Evolutionary conservation across 1,139 yeast genomes (phyloP), one percentile per base, ranked within the genome.

Genomic region (Meyerozyma smithsonii): DNA sequence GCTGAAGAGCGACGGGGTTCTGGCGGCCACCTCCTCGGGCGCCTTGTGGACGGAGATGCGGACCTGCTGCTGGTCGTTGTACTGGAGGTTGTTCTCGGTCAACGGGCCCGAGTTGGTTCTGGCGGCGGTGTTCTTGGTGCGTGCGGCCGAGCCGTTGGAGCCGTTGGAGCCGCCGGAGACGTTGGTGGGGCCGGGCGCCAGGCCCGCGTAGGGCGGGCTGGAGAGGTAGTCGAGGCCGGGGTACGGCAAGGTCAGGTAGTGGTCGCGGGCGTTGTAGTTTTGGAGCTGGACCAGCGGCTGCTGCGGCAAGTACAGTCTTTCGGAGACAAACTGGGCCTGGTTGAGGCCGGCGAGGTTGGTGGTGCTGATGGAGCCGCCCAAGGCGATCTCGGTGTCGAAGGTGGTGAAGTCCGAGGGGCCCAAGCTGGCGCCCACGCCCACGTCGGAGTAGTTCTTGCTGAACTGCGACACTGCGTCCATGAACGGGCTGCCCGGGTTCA

Each of bases 1-100:
- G 44, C 72, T 64, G 48, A 71, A 71, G 17, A 71, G 54, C 6
- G 75, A 69, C 1, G 76, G 77, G 1, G 76, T 70, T 41, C 56
- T 58, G 3, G 69, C 62, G 2, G 69, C 68, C 5, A 59, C 49
- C 4, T 51, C 53, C 25, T 63, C 70, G 3, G 70, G 69, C 0
- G 63, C 71, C 43, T 49, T 66, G 37, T 58, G 64, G 37, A 62
- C 61, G 32, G 64, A 55, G 23, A 63, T 66, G 35, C 54, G 54
- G 17, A 59, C 60, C 41, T 48, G 45, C 35, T 44, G 40, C 24
- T 46, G 48, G 35, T 45, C 54, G 46, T 58, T 55, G 46, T 39
- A 50, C 35, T 42, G 40, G 30, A 56, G 47, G 39, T 58, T 58
- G 40, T 60, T 59, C 43, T 66, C 72, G 4, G 72, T 66, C 37